Percentiles rank a stretch among this genome's conserved stretches.
These are phyloP conservation scores for Eutrema salsugineum DNA, from an alignment of 441 rosid genomes.

Conservation along the genomic window DNA sequence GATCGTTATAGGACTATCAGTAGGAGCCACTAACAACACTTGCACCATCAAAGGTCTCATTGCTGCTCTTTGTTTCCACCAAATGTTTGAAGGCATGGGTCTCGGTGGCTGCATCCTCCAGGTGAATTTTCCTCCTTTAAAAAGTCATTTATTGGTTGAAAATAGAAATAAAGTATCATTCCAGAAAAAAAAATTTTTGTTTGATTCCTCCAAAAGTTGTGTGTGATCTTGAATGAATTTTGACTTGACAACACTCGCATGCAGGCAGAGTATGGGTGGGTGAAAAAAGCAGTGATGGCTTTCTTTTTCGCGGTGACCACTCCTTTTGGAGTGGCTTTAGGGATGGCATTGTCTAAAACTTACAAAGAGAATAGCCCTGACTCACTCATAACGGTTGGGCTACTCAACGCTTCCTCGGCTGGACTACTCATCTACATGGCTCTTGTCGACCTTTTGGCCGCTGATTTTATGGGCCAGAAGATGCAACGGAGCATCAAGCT, in stretches of 20 bases:
- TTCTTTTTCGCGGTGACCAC: slow-evolving; percentile 28
- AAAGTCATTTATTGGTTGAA: too few relatives aligned
- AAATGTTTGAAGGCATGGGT: slow-evolving; percentile 82
- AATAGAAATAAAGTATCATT: too few relatives aligned
- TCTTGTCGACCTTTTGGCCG: slow-evolving; percentile 29
- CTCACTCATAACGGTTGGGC: slow-evolving; percentile 24
- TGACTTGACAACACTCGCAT: not conserved
- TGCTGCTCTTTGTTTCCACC: slow-evolving; percentile 75
- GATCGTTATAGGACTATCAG: slow-evolving; percentile 47
- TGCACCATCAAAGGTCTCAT: slow-evolving; percentile 52
- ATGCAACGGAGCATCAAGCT: slow-evolving; percentile 34
- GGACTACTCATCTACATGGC: slow-evolving; percentile 36
- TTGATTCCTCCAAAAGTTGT: not conserved
- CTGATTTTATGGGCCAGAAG: slow-evolving; percentile 33
- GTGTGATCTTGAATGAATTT: not conserved
- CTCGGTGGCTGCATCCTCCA: slow-evolving; percentile 69
- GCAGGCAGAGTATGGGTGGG: slow-evolving; percentile 33
- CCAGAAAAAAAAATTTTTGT: too few relatives aligned
- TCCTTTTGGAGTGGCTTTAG: slow-evolving; percentile 21
- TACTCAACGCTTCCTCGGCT: slow-evolving; percentile 30
- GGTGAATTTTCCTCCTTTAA: slow-evolving; percentile 23
- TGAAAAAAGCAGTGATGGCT: slow-evolving; percentile 26
- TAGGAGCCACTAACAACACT: slow-evolving; percentile 51
- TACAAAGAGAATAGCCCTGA: slow-evolving; percentile 33
- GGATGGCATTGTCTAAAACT: slow-evolving; percentile 27